Evolutionary conservation across 2,329 filamentous ascomycete genomes (phyloP).

Genomic region (Beauveria medogensis): DNA sequence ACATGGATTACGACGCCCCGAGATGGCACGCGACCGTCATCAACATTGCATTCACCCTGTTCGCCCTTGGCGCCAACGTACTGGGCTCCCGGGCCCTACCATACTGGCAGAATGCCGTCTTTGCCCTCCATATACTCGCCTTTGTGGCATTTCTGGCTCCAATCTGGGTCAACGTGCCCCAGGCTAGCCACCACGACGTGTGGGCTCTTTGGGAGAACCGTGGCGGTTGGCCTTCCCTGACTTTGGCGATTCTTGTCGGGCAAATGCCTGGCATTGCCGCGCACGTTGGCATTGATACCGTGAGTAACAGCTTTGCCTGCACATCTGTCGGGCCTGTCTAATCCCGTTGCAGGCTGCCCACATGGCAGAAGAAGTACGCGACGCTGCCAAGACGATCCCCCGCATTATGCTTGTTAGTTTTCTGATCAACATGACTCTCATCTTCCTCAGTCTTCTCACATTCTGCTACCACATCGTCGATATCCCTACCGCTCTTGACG

Average conservation of each 20-base stretch:
- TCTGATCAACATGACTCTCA: neutral
- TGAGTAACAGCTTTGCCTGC: neutral
- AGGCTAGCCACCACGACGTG: conserved; percentile 8
- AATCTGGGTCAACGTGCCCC: conserved; percentile 14
- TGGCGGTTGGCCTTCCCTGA: conserved; percentile 12
- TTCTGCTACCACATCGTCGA: conserved; percentile 10
- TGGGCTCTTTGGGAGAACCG: conserved; percentile 13
- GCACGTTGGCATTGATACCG: conserved; percentile 13
- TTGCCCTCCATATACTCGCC: conserved; percentile 11
- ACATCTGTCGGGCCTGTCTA: neutral
- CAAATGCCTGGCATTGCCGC: conserved; percentile 12
- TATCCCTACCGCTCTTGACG: conserved; percentile 1
- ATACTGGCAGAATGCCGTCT: conserved; percentile 13
- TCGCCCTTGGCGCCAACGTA: conserved; percentile 10
- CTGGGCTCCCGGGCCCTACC: conserved; percentile 9
- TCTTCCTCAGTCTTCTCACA: conserved; percentile 8
- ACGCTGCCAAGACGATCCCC: conserved; percentile 13
- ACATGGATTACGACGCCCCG: conserved; percentile 9
- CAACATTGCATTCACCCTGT: conserved; percentile 8
- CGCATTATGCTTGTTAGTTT: conserved; percentile 9
- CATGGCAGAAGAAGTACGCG: conserved; percentile 15
- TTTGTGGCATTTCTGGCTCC: conserved; percentile 13
- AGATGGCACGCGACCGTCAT: conserved; percentile 13
- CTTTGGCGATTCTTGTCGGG: conserved; percentile 12
- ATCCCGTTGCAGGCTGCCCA: conserved; percentile 6